Evolutionary conservation across 1,284 basidiomycete genomes (phyloP).

Genomic region (Ustilago loliicola): DNA sequence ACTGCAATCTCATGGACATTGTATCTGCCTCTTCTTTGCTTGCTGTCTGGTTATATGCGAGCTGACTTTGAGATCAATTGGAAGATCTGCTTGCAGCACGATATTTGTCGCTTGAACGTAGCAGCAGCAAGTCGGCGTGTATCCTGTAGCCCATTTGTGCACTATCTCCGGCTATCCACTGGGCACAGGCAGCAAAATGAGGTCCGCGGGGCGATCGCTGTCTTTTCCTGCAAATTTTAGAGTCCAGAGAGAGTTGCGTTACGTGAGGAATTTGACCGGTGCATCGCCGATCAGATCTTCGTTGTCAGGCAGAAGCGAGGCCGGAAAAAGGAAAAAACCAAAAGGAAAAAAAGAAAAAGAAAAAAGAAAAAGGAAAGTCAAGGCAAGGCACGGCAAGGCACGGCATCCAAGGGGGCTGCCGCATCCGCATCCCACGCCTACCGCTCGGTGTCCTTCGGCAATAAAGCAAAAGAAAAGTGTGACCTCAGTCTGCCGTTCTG

Average conservation of each 20-base stretch:
- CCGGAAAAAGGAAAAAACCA: background rate
- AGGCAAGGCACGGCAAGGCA: background rate
- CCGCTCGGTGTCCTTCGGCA: background rate
- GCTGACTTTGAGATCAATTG: background rate
- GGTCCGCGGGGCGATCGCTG: background rate
- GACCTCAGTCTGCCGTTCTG: slow-evolving; percentile 1
- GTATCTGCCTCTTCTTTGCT: slow-evolving; percentile 7
- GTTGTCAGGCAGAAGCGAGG: background rate
- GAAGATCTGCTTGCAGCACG: background rate
- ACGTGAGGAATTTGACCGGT: slow-evolving; percentile 13
- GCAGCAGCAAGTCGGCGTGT: background rate
- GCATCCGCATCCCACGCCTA: background rate
- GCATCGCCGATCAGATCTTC: slow-evolving; percentile 23
- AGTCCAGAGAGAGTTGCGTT: background rate
- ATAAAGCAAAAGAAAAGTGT: background rate
- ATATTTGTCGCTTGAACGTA: background rate
- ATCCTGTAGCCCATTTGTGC: background rate
- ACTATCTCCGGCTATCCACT: slow-evolving; percentile 22
- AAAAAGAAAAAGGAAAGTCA: background rate
- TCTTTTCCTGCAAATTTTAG: background rate
- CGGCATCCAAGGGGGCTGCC: background rate
- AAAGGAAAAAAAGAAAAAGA: slow-evolving; percentile 3
- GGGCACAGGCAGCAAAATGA: background rate
- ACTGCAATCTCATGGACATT: slow-evolving; percentile 26
- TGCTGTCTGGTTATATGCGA: background rate